Base-by-base conservation (phyloP, 2,329 filamentous ascomycete genomes). In the Cladophialophora psammophila region DNA sequence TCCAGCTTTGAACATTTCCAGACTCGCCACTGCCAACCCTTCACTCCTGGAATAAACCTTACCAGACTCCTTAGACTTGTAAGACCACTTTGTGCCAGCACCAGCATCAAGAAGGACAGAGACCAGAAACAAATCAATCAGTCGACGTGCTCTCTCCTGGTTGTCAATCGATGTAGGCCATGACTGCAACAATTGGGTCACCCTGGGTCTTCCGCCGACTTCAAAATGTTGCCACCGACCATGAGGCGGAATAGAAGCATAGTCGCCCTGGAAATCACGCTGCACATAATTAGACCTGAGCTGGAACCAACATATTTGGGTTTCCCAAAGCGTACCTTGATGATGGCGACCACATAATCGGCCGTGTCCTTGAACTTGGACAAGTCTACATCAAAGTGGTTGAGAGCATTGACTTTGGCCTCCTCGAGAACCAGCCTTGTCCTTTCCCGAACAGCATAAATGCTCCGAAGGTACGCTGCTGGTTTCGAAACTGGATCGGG, bases 1-100 rank as follows among this genome's bases (percentile, higher is more conserved):
- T 38, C 95, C 95, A 13, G 87, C 84, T 81, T 97, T 97, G 86
- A 97, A 97, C 94, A 97, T 97, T 73, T 97, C 94, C 73, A 90
- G 76, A 76, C 87, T 89, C 52, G 88, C 88, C 9, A 91, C 89
- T 8, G 94, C 94, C 63, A 97, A 85, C 8, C 94, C 94, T 78
- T 97, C 95, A 68, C 93, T 97, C 59, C 95, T 88, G 60, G 88
- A 85, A 79, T 94, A 98, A 48, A 91, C 79, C 69, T 89, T 90
- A 64, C 92, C 93, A 71, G 93, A 96, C 76, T 96, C 93, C 70
- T 90, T 90, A 76, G 93, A 96, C 82, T 92, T 95, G 82, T 97
- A 99, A 72, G 89, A 90, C 95, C 95, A 99, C 72, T 88, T 86
- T 2, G 89, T 94, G 48, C 95, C 95, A 1, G 95, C 93, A 48